Percentiles rank a stretch among this genome's conserved stretches.
phyloP scores from a whole-genome alignment of 805 yeast genomes.

The Teunomyces cretensis region DNA sequence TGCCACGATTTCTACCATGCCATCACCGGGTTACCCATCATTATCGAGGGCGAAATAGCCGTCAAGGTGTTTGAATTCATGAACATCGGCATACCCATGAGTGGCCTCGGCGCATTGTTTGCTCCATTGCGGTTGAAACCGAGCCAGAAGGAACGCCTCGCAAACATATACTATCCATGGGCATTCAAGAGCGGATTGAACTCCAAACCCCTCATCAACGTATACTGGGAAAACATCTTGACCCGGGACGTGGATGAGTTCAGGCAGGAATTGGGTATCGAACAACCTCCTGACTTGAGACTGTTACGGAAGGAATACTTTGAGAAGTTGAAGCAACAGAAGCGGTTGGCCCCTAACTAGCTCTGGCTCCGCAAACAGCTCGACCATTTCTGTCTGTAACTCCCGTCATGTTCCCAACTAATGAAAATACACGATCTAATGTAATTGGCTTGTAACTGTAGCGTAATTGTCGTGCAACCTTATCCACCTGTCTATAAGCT shows the following conservation, averaged over 20 bases:
- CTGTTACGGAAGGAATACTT: constrained; percentile 49
- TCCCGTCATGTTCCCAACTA: no score
- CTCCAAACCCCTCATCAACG: constrained; percentile 76
- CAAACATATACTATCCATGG: constrained; percentile 83
- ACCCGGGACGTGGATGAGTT: constrained; percentile 71
- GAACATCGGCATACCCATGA: constrained; percentile 92
- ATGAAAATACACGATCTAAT: no score
- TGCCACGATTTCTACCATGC: constrained; percentile 98
- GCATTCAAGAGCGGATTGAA: constrained; percentile 70
- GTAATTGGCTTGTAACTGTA: no score
- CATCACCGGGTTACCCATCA: constrained; percentile 82
- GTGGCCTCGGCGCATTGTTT: constrained; percentile 86
- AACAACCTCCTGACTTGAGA: constrained; percentile 74
- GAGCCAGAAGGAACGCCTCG: constrained; percentile 61
- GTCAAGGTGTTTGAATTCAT: constrained; percentile 90
- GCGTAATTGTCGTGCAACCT: no score
- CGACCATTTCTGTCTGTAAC: no score
- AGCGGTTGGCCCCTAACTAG: constrained; percentile 9
- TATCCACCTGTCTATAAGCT: no score
- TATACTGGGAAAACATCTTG: constrained; percentile 87
- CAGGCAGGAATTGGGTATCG: constrained; percentile 69
- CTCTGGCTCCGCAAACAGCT: no score
- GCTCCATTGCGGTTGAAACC: constrained; percentile 78
- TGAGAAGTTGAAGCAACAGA: constrained; percentile 26
- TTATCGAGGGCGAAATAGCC: constrained; percentile 95